Percentiles rank a stretch among this genome's conserved stretches.
phyloP scores from a whole-genome alignment of 2,329 filamentous ascomycete genomes.

The Cladophialophora exuberans region DNA sequence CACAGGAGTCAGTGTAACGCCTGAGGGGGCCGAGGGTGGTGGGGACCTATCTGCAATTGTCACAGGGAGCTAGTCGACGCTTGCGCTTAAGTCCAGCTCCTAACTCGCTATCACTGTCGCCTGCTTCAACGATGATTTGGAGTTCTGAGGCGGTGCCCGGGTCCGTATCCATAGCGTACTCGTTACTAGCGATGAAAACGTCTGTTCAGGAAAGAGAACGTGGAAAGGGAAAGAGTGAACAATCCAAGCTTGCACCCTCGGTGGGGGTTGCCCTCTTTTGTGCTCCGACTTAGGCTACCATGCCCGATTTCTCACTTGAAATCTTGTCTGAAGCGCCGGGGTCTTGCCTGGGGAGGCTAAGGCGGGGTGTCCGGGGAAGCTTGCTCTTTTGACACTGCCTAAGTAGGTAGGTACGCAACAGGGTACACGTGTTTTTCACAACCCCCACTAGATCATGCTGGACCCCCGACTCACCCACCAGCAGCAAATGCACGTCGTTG shows the following conservation, averaged over 20 bases:
- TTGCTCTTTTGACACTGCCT: too few relatives aligned
- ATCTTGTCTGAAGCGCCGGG: too few relatives aligned
- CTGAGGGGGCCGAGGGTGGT: not conserved
- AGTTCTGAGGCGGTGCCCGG: not conserved
- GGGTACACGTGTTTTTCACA: too few relatives aligned
- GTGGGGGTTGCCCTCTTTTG: not conserved
- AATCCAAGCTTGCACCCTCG: not conserved
- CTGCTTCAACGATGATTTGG: not conserved
- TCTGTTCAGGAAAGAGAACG: not conserved
- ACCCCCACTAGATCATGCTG: too few relatives aligned
- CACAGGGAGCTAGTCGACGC: constrained; percentile 13
- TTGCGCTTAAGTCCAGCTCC: constrained; percentile 12
- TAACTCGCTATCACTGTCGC: not conserved
- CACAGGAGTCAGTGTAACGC: constrained; percentile 5
- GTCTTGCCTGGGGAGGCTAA: too few relatives aligned
- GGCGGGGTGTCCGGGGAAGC: too few relatives aligned
- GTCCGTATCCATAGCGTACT: not conserved
- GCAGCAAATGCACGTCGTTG: too few relatives aligned
- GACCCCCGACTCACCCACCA: too few relatives aligned
- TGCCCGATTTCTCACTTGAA: too few relatives aligned
- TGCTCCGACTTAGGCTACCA: too few relatives aligned
- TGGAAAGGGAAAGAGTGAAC: not conserved
- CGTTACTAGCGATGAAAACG: not conserved
- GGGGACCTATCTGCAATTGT: constrained; percentile 21
- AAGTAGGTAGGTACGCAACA: too few relatives aligned